phyloP scores from a whole-genome alignment of 257 asterid genomes.

The Anisodus tanguticus region DNA sequence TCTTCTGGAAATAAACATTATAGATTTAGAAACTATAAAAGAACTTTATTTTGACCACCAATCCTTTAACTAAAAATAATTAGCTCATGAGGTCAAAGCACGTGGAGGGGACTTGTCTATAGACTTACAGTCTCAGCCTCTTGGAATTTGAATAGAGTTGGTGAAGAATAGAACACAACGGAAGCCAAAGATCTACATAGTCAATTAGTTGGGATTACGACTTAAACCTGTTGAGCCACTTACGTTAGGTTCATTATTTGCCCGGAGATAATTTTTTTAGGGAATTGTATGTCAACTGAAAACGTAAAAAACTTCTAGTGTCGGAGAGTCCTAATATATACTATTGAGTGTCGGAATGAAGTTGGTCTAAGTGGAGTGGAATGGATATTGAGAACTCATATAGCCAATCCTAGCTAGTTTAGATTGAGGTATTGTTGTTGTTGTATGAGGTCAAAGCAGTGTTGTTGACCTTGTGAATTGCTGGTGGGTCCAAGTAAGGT shows the following conservation, averaged over 20 bases:
- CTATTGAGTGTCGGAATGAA: not conserved
- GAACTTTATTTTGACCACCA: constrained; percentile 18
- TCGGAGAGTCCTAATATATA: not conserved
- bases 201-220: not conserved
- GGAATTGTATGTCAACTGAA: not conserved
- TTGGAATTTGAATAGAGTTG: not conserved
- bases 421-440: not conserved
- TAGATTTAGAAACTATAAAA: constrained; percentile 1
- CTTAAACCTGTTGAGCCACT: constrained; percentile 25
- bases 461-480: constrained; percentile 9
- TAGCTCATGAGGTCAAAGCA: constrained; percentile 16
- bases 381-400: not conserved
- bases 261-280: not conserved
- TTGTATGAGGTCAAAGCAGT: constrained; percentile 6
- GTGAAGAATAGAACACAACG: not conserved
- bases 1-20: not conserved
- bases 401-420: not conserved
- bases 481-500: not conserved
- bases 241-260: not conserved
- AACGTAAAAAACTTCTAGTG: not conserved
- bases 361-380: not conserved
- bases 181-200: not conserved
- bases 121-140: not conserved
- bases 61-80: not conserved
- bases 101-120: constrained; percentile 7